Percentiles rank a stretch among this genome's conserved stretches.
Evolutionary conservation across 2,329 filamentous ascomycete genomes (phyloP).

Genomic region (Aspergillus niger): DNA sequence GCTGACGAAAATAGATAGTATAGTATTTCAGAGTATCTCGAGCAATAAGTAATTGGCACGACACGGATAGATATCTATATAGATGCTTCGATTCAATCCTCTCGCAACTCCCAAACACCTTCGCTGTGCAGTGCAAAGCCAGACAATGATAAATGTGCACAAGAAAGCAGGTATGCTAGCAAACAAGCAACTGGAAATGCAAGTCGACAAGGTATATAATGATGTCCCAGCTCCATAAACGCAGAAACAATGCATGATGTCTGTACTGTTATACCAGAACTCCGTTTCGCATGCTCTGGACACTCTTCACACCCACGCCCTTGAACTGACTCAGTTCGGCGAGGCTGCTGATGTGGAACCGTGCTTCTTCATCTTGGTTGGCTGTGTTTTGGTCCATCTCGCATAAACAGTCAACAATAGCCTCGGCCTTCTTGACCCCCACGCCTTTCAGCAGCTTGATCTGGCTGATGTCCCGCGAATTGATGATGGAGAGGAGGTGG

Average conservation of each 20-base stretch:
- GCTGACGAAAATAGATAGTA: neutral
- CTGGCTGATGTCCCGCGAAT: slow-evolving; percentile 47
- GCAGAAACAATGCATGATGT: slow-evolving; percentile 12
- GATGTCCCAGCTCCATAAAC: slow-evolving; percentile 10
- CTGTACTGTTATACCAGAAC: slow-evolving; percentile 35
- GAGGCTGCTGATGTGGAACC: slow-evolving; percentile 41
- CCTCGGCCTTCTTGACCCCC: slow-evolving; percentile 51
- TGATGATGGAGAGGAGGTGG: slow-evolving; percentile 49
- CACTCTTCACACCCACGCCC: slow-evolving; percentile 48
- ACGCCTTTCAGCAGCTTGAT: slow-evolving; percentile 52
- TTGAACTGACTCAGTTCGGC: slow-evolving; percentile 45
- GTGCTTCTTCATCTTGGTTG: slow-evolving; percentile 23
- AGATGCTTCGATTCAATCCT: neutral
- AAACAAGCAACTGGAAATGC: neutral
- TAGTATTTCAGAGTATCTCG: neutral
- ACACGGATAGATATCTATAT: neutral
- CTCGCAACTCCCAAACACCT: slow-evolving; percentile 19
- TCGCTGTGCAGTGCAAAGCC: slow-evolving; percentile 23
- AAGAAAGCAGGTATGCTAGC: neutral
- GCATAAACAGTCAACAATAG: slow-evolving; percentile 50
- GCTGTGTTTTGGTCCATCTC: slow-evolving; percentile 40
- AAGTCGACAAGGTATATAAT: neutral
- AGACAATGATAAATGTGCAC: slow-evolving; percentile 13
- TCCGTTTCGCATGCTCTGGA: slow-evolving; percentile 51
- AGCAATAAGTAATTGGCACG: neutral